A percentile compares a stretch with the other conserved stretches of the same genome.
Conservation (phyloP, 345 rosid species). For the Eucalyptus decipiens region DNA sequence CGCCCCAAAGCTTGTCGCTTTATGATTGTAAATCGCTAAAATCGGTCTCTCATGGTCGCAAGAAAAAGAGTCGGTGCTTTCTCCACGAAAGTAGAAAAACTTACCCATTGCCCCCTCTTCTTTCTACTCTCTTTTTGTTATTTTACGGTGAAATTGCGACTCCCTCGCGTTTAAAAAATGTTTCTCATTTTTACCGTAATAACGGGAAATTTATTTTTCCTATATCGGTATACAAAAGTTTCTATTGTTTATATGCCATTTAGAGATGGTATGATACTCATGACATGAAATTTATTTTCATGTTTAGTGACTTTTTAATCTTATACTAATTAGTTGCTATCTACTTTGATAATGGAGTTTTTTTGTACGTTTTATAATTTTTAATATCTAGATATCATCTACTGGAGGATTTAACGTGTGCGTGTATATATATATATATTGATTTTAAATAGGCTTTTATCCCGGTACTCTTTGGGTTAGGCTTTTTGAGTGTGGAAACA, state of each 20-base stretch:
- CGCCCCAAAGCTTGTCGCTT: not conserved
- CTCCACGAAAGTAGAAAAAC: not conserved
- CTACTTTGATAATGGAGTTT: not conserved
- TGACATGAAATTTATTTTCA: not conserved
- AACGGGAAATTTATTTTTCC: not conserved
- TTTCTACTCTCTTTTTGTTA: too few relatives aligned
- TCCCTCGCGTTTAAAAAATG: rapidly evolving
- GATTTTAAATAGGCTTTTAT: too few relatives aligned
- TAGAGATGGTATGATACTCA: rapidly evolving
- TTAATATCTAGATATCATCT: rapidly evolving
- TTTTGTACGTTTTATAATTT: not conserved
- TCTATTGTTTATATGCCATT: not conserved
- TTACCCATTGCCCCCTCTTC: rapidly evolving
- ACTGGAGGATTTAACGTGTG: rapidly evolving
- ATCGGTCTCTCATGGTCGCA: not conserved
- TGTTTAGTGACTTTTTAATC: not conserved
- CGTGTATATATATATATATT: rapidly evolving
- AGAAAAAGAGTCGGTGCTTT: not conserved
- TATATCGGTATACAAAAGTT: not conserved
- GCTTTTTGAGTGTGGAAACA: not conserved
- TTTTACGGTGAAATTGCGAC: not conserved
- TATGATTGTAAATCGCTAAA: not conserved
- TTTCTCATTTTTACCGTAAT: not conserved
- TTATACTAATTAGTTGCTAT: not conserved
- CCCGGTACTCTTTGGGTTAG: rapidly evolving